Percentiles rank a stretch among this genome's conserved stretches.
phyloP scores from a whole-genome alignment of 768 basidiomycete genomes.

The Gymnopilus junonius region DNA sequence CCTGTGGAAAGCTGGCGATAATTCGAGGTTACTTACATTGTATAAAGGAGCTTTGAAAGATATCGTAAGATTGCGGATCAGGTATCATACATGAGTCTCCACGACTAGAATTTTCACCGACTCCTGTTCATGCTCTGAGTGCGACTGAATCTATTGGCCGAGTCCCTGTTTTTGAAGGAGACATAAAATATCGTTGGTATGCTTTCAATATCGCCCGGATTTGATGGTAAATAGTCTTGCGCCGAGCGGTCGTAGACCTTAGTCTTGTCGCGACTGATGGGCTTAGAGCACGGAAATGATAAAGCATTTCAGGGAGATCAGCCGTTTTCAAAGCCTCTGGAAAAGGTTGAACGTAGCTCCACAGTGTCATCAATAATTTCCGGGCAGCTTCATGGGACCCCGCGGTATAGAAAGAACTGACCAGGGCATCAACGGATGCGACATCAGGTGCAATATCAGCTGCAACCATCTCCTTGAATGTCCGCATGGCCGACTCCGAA shows the following conservation, averaged over 20 bases:
- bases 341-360: constrained; percentile 67
- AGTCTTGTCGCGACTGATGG: not conserved
- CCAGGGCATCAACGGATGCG: constrained; percentile 70
- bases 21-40: not conserved
- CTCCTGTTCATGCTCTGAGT: not conserved
- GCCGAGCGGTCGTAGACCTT: constrained; percentile 8
- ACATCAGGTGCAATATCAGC: constrained; percentile 71
- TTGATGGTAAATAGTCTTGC: constrained; percentile 16
- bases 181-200: constrained; percentile 13
- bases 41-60: not conserved
- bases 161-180: not conserved
- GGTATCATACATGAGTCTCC: not conserved
- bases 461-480: constrained; percentile 67
- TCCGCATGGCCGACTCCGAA: constrained; percentile 52
- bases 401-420: constrained; percentile 65
- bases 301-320: constrained; percentile 49
- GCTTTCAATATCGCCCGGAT: constrained; percentile 19
- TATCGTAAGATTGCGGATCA: not conserved
- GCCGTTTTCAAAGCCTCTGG: constrained; percentile 50
- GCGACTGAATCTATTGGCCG: not conserved
- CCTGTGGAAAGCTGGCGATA: not conserved
- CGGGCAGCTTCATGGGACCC: constrained; percentile 57
- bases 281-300: constrained; percentile 50
- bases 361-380: constrained; percentile 59
- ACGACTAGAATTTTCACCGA: not conserved